phyloP scores from a whole-genome alignment of 1,139 yeast species.

The Candida neerlandica region DNA sequence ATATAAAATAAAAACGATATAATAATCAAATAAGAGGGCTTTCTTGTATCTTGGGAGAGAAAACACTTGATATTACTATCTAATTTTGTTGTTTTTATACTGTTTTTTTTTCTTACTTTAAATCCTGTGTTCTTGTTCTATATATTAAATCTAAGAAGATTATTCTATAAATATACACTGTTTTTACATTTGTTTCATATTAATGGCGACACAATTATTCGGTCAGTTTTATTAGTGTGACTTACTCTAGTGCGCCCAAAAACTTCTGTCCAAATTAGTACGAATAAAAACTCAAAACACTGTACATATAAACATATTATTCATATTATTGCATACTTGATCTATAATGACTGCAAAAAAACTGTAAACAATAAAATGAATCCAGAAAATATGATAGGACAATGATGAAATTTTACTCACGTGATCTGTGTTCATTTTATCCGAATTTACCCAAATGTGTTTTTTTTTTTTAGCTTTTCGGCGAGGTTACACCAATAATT shows the following conservation, averaged over 20 bases:
- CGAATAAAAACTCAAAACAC: too few species aligned
- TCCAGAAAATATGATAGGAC: not conserved
- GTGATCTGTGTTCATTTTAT: not conserved
- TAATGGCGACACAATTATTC: too few species aligned
- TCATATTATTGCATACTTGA: too few species aligned
- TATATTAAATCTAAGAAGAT: not conserved
- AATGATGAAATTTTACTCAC: too few species aligned
- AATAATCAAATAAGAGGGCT: too few species aligned
- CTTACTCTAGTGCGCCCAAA: too few species aligned
- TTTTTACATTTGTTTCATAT: too few species aligned
- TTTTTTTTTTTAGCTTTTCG: not conserved
- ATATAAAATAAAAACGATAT: not conserved
- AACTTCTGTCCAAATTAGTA: too few species aligned
- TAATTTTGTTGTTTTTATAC: not conserved
- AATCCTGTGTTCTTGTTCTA: not conserved
- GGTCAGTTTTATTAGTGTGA: too few species aligned
- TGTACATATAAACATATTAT: not conserved
- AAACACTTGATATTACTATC: too few species aligned
- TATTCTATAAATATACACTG: not conserved
- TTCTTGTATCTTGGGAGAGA: not conserved
- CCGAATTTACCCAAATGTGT: not conserved
- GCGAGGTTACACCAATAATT: not conserved
- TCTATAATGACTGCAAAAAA: not conserved
- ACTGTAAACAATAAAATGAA: not conserved
- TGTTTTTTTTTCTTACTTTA: not conserved